phyloP scores from a whole-genome alignment of 805 yeast genomes.

The Barnettozyma wickerhamii region DNA sequence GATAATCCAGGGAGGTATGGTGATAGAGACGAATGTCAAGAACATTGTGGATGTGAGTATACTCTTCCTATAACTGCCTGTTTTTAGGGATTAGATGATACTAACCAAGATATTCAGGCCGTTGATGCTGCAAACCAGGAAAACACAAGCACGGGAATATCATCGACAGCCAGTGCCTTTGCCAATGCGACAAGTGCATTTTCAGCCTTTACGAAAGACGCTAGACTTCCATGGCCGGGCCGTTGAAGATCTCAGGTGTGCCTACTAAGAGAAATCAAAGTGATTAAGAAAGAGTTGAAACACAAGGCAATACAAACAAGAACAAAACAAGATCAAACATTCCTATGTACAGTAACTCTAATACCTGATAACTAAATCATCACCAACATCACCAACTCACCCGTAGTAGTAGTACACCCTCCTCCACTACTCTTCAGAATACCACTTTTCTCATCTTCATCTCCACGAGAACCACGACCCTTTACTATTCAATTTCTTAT shows the following conservation, averaged over 20 bases:
- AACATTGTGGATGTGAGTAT: conserved; percentile 60
- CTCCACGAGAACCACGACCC: conserved; percentile 32
- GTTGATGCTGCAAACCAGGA: conserved; percentile 57
- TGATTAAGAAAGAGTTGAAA: no score
- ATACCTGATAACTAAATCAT: no score
- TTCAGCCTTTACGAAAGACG: conserved; percentile 24
- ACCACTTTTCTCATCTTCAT: conserved; percentile 5
- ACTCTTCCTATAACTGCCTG: no score
- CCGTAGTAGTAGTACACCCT: no score
- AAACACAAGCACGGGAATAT: conserved; percentile 12
- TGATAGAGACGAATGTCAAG: conserved; percentile 81
- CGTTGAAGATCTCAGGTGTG: conserved; percentile 13
- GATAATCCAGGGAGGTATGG: conserved; percentile 97
- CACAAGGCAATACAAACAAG: no score
- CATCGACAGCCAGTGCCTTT: conserved; percentile 28
- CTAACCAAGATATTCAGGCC: conserved; percentile 31
- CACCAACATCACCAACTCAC: not conserved
- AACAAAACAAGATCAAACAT: no score
- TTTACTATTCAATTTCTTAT: conserved; percentile 25
- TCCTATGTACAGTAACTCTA: no score
- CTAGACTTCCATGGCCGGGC: conserved; percentile 27
- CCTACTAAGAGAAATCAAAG: no score
- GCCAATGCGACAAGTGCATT: conserved; percentile 28
- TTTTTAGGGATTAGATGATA: not conserved
- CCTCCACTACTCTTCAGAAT: no score